Conservation (phyloP, 2,329 filamentous ascomycete species). For the Calonectria pseudoreteaudii region DNA sequence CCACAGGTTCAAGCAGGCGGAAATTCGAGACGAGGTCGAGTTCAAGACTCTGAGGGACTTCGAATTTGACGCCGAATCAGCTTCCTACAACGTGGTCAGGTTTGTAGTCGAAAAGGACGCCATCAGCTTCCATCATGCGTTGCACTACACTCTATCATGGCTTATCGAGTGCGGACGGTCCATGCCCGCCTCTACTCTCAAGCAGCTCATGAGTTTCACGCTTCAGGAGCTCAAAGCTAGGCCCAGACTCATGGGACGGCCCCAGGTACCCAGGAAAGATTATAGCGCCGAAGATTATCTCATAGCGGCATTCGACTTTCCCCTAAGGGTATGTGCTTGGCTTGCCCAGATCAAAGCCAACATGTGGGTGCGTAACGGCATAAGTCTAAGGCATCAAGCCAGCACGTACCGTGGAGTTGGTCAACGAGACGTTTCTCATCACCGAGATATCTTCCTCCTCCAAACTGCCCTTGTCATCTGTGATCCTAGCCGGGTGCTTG, state of each 20-base stretch:
- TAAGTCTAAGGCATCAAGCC: conserved; percentile 95
- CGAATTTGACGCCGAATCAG: conserved; percentile 76
- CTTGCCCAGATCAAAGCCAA: conserved; percentile 97
- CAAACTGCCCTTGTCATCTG: conserved; percentile 92
- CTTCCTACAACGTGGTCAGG: conserved; percentile 78
- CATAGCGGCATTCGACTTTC: conserved; percentile 91
- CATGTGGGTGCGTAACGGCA: conserved; percentile 98
- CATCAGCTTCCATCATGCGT: conserved; percentile 96
- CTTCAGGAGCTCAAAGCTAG: conserved; percentile 76
- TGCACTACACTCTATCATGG: conserved; percentile 98
- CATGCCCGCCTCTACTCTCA: conserved; percentile 76
- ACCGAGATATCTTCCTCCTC: conserved; percentile 92
- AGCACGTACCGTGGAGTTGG: conserved; percentile 91
- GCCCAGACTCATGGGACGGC: conserved; percentile 71
- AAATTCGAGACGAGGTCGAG: conserved; percentile 86
- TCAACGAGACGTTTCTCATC: conserved; percentile 91
- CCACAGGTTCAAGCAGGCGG: conserved; percentile 83
- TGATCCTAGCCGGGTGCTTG: conserved; percentile 84
- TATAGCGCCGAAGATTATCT: conserved; percentile 81
- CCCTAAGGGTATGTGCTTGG: conserved; percentile 94
- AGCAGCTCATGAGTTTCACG: conserved; percentile 77
- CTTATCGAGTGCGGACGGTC: conserved; percentile 88
- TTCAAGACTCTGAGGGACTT: conserved; percentile 85
- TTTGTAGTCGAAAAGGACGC: conserved; percentile 90
- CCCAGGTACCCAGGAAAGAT: conserved; percentile 67